Conservation (phyloP, 306 rosid species). For the Vigna reflexopilosa region DNA sequence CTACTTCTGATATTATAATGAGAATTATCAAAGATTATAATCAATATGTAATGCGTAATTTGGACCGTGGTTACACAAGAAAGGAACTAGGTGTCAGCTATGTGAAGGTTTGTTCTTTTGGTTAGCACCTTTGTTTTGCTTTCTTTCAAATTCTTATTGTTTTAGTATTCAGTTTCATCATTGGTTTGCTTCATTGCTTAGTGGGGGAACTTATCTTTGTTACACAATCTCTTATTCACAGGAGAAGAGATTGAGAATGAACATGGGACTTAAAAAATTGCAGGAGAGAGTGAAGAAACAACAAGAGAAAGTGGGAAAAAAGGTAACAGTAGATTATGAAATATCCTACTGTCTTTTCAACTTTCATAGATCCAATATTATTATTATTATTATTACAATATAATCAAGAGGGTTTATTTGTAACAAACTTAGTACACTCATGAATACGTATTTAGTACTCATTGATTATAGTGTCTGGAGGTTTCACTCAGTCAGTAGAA, state of each 20-base stretch:
- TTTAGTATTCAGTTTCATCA: slow-evolving; percentile 15
- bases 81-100: slow-evolving; percentile 98
- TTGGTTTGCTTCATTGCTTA: slow-evolving; percentile 22
- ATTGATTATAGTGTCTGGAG: too few relatives aligned
- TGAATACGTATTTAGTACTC: too few relatives aligned
- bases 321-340: slow-evolving; percentile 56
- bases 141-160: slow-evolving; percentile 15
- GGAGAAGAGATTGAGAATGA: slow-evolving; percentile 95
- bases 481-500: too few relatives aligned
- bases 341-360: not conserved
- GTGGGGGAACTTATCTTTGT: slow-evolving; percentile 34
- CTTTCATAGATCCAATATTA: too few relatives aligned
- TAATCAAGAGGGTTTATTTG: too few relatives aligned
- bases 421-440: too few relatives aligned
- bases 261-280: slow-evolving; percentile 83
- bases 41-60: slow-evolving; percentile 90
- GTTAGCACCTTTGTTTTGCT: slow-evolving; percentile 18
- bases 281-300: slow-evolving; percentile 94
- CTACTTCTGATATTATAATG: slow-evolving; percentile 97
- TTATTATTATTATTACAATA: too few relatives aligned
- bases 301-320: slow-evolving; percentile 84
- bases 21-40: slow-evolving; percentile 95
- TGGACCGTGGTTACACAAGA: slow-evolving; percentile 95
- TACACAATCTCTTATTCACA: slow-evolving; percentile 40
- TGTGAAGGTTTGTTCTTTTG: slow-evolving; percentile 78